Evolutionary conservation across 768 basidiomycete species (phyloP).

Genomic region (Lactarius deliciosus): DNA sequence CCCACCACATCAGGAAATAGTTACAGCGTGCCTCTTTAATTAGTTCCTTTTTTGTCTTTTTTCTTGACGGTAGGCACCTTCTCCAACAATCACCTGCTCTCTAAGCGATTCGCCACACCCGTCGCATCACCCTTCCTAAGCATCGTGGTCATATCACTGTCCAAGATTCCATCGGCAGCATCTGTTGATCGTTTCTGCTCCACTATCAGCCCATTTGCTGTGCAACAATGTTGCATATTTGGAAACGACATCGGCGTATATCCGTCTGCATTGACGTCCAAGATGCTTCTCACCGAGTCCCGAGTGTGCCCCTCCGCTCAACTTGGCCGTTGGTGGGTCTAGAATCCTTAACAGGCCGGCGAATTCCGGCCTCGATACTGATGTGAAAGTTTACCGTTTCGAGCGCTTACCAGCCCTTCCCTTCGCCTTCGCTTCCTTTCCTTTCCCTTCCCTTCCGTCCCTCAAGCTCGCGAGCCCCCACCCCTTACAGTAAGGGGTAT

Average conservation of each 20-base stretch:
- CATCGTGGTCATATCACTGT: constrained; percentile 1
- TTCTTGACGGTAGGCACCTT: background rate
- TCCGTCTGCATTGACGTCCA: background rate
- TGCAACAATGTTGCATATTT: background rate
- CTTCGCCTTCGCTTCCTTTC: background rate
- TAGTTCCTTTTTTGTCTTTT: background rate
- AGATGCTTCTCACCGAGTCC: too few relatives aligned
- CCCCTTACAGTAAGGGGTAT: background rate
- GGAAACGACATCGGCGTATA: constrained; percentile 4
- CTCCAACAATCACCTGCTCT: constrained; percentile 5
- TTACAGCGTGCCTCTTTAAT: background rate
- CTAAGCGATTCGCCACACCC: constrained; percentile 1
- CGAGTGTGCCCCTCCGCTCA: too few relatives aligned
- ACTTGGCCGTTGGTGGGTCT: background rate
- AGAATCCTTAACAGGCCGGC: constrained; percentile 20
- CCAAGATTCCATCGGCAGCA: background rate
- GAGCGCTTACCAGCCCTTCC: constrained; percentile 5
- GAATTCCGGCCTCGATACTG: background rate
- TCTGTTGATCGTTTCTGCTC: constrained; percentile 5
- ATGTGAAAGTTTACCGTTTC: background rate
- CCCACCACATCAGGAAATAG: background rate
- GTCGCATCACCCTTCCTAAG: background rate
- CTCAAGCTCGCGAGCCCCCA: background rate
- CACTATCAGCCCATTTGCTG: background rate
- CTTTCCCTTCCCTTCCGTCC: background rate